A percentile compares a stretch with the other conserved stretches of the same genome.
Conservation (phyloP, 257 asterid species). For the Fraxinus pennsylvanica region DNA sequence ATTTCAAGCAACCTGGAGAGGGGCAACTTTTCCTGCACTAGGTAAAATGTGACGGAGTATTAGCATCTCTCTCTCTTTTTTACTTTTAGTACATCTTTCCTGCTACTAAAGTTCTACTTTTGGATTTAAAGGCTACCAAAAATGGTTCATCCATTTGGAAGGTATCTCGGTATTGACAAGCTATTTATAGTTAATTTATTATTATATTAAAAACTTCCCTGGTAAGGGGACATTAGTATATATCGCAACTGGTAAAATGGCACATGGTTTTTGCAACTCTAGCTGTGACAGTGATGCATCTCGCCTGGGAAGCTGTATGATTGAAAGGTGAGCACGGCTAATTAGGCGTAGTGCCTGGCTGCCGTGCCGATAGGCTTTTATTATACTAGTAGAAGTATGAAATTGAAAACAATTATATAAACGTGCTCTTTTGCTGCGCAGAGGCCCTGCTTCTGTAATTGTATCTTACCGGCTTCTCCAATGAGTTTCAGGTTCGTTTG, state of each 20-base stretch:
- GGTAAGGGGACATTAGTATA: constrained; percentile 95
- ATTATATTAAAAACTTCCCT: constrained; percentile 56
- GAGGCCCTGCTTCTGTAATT: constrained; percentile 16
- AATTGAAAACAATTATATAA: constrained; percentile 22
- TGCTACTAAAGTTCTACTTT: constrained; percentile 70
- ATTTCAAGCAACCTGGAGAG: constrained; percentile 65
- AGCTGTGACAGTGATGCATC: constrained; percentile 95
- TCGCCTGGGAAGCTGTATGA: constrained; percentile 61
- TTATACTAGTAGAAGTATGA: constrained; percentile 26
- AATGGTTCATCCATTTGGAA: constrained; percentile 68
- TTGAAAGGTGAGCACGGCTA: constrained; percentile 68
- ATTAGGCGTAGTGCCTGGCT: constrained; percentile 74
- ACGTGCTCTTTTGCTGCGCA: constrained; percentile 13
- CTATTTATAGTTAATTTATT: constrained; percentile 43
- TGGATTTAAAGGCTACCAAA: constrained; percentile 81
- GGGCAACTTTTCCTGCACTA: constrained; percentile 52
- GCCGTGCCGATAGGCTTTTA: constrained; percentile 96
- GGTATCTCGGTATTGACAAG: constrained; percentile 62
- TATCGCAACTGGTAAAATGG: constrained; percentile 73
- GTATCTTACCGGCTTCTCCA: constrained; percentile 29
- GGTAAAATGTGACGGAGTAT: constrained; percentile 75
- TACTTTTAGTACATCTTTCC: constrained; percentile 50
- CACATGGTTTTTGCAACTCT: constrained; percentile 74
- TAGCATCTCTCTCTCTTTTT: constrained; percentile 57
- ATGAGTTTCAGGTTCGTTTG: constrained; percentile 52